Conservation (phyloP, 2,329 filamentous ascomycete species). For the Aspergillus clavatus region DNA sequence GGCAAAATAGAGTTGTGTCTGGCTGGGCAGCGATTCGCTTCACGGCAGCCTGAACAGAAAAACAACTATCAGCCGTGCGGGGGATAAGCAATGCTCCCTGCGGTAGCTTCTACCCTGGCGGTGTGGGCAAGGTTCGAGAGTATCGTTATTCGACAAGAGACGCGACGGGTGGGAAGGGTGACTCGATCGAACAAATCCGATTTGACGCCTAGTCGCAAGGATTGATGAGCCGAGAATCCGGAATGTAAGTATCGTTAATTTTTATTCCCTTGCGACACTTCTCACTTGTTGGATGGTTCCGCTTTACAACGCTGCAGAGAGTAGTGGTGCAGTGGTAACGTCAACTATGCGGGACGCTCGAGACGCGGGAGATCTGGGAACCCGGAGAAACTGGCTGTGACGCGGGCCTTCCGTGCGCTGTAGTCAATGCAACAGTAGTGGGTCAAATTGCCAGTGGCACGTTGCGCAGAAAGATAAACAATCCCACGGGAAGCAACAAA, state of each 20-base stretch:
- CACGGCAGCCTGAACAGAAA: slow-evolving; percentile 29
- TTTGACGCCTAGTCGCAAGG: slow-evolving; percentile 10
- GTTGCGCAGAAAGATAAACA: slow-evolving; percentile 24
- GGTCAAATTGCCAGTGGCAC: slow-evolving; percentile 26
- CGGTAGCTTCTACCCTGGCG: slow-evolving; percentile 24
- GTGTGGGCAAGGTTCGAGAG: slow-evolving; percentile 22
- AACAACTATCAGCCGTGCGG: slow-evolving; percentile 24
- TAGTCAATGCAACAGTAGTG: slow-evolving; percentile 24
- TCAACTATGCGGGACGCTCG: slow-evolving; percentile 20
- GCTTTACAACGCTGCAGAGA: slow-evolving; percentile 12
- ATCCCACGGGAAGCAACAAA: slow-evolving; percentile 8
- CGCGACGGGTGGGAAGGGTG: slow-evolving; percentile 13
- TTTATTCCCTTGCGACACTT: slow-evolving; percentile 11
- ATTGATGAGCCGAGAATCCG: slow-evolving; percentile 2
- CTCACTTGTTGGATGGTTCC: slow-evolving; percentile 10
- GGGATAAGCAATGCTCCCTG: slow-evolving; percentile 28
- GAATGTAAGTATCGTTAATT: background rate
- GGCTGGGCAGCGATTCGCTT: slow-evolving; percentile 38
- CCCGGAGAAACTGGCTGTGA: slow-evolving; percentile 15
- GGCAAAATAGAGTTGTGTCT: slow-evolving; percentile 23
- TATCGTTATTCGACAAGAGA: slow-evolving; percentile 18
- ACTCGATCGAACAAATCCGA: slow-evolving; percentile 6
- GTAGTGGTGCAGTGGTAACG: slow-evolving; percentile 20
- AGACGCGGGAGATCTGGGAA: slow-evolving; percentile 13
- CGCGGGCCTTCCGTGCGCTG: slow-evolving; percentile 12